These are phyloP conservation scores for Amesomyces nigricolor DNA, from an alignment of 2,329 filamentous ascomycete species.

Conservation along the genomic window DNA sequence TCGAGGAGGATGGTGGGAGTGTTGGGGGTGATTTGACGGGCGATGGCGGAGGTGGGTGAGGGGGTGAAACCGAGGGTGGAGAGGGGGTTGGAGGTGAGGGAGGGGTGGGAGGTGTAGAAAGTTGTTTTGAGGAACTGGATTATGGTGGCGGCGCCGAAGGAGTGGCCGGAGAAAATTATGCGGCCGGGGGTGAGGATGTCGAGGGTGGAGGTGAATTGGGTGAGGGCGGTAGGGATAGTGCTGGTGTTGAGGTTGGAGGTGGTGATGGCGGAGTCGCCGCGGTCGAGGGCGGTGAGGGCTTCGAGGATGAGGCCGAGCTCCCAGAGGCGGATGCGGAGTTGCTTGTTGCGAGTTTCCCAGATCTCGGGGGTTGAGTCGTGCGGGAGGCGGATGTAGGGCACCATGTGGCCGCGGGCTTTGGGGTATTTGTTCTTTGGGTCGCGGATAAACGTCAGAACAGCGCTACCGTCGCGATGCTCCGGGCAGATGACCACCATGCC, in stretches of 20 bases:
- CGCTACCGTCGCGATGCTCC: slow-evolving; percentile 77
- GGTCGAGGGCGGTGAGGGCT: slow-evolving; percentile 60
- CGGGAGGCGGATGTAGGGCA: slow-evolving; percentile 49
- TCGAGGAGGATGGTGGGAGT: slow-evolving; percentile 68
- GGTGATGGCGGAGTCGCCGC: slow-evolving; percentile 35
- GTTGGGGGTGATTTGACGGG: slow-evolving; percentile 60
- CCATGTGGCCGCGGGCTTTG: slow-evolving; percentile 28
- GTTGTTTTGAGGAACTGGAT: slow-evolving; percentile 75
- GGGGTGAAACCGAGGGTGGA: slow-evolving; percentile 57
- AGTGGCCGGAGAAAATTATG: slow-evolving; percentile 73
- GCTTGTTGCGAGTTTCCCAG: slow-evolving; percentile 61
- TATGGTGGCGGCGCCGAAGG: slow-evolving; percentile 69
- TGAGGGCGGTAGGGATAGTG: slow-evolving; percentile 44
- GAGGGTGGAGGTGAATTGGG: slow-evolving; percentile 55
- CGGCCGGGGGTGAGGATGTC: slow-evolving; percentile 66
- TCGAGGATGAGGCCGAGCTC: slow-evolving; percentile 69
- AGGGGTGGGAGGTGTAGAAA: slow-evolving; percentile 55
- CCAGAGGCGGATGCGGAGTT: slow-evolving; percentile 71
- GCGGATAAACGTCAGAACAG: slow-evolving; percentile 67
- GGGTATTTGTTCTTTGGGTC: slow-evolving; percentile 46
- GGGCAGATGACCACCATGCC: slow-evolving; percentile 75
- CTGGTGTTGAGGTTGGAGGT: slow-evolving; percentile 49
- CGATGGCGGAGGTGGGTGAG: slow-evolving; percentile 47
- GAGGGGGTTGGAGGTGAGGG: slow-evolving; percentile 42
- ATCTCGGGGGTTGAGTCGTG: slow-evolving; percentile 62